Evolutionary conservation across 768 basidiomycete genomes (phyloP), one percentile per base, ranked within the genome.

Genomic region (Suillus hirtellus): DNA sequence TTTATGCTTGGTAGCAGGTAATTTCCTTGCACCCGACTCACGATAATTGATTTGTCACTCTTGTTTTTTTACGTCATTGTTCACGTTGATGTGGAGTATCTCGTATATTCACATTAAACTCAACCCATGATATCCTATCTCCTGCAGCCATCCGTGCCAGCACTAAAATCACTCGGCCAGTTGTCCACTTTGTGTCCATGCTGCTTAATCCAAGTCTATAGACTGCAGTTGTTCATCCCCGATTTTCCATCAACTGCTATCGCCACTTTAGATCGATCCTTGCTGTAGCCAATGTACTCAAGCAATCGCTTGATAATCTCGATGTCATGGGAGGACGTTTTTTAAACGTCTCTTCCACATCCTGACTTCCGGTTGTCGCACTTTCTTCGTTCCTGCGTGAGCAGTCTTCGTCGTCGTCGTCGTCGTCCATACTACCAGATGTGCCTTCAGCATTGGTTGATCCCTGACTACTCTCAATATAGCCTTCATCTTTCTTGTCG

Each of bases 1-100:
- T 75, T 82, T 99, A 40, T 96, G 94, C 75, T 78, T 99, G 62
- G 93, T 91, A 52, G 90, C 91, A 19, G 96, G 96, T 6, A 82
- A 81, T 49, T 90, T 88, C 72, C 77, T 87, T 47, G 78, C 89
- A 24, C 81, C 86, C 0, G 89, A 89, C 63, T 72, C 78, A 59
- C 79, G 84, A 74, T 86, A 70, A 71, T 49, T 34, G 12, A 58
- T 17, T 46, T 4, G 38, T 17, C 17, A 58, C 38, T 27, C 9
- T 24, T 24, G 10, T 58, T 58, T 58, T 27, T 24, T 40, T 58
- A 58, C 17, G 17, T 58, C 5, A 31, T 58, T 40, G 31, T 27
- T 42, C 24, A 40, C 27, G 56, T 42, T 24, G 38, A 31, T 19
- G 24, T 58, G 27, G 4, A 58, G 24, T 12, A 12, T 31, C 24